Base-by-base conservation (phyloP, 805 yeast species). In the Tanozyma kutaoensis region DNA sequence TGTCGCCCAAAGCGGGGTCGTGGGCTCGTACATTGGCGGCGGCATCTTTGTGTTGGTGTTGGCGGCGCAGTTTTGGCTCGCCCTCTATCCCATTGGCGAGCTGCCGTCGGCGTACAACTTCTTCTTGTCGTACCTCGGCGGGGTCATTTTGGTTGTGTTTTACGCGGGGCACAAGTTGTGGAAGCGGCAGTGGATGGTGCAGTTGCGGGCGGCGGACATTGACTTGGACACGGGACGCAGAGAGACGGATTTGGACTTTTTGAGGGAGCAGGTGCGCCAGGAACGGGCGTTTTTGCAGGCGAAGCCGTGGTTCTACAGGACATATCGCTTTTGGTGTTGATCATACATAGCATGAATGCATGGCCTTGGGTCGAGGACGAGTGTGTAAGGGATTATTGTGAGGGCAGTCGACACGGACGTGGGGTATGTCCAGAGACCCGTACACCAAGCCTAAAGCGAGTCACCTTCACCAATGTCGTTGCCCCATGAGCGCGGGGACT, bases 161-260 rank as follows among this genome's bases (percentile, higher is more conserved):
- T 68, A 59, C 42, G 12, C 56, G 4, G 63, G 58, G 14, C 70
- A 63, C 46, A 66, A 62, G 39, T 20, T 57, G 14, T 66, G 62
- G 61, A 56, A 53, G 32, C 62, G 48, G 34, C 62, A 63, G 34
- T 64, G 66, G 62, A 46, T 43, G 17, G 43, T 56, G 12, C 62
- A 58, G 39, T 47, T 64, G 31, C 56, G 58, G 25, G 55, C 68
- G 19, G 39, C 46, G 24, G 66, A 69, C 19, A 66, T 76, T 38
- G 79, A 73, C 37, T 45, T 76, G 23, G 76, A 69, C 41, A 58
- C 70, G 26, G 85, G 85, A 28, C 66, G 79, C 46, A 63, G 77
- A 36, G 70, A 66, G 24, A 38, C 65, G 14, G 80, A 75, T 40
- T 38, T 71, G 33, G 79, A 73, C 20, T 48, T 67, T 25, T 44